Evolutionary conservation across 345 rosid genomes (phyloP).

Genomic region (Ceriops zippeliana): DNA sequence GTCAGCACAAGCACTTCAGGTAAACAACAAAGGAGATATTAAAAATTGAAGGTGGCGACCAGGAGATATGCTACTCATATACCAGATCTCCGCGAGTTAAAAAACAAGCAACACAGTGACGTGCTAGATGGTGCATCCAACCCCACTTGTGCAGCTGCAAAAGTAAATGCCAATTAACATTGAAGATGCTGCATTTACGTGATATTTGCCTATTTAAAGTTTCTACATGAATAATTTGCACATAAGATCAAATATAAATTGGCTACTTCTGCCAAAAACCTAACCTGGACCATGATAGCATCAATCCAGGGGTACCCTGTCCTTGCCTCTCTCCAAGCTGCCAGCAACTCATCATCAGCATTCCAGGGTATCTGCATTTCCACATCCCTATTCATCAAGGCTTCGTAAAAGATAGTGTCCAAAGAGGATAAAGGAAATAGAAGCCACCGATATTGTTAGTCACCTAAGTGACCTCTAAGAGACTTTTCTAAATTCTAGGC

Average conservation of each 20-base stretch:
- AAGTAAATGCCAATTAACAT: slow-evolving; percentile 9
- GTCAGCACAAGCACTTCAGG: slow-evolving; percentile 33
- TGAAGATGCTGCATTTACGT: neutral
- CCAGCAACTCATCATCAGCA: slow-evolving; percentile 56
- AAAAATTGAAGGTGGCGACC: slow-evolving; percentile 10
- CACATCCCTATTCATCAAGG: slow-evolving; percentile 11
- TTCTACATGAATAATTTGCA: neutral
- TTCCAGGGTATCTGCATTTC: slow-evolving; percentile 85
- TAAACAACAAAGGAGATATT: neutral
- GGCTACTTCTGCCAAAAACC: slow-evolving; percentile 21
- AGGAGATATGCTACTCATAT: slow-evolving; percentile 14
- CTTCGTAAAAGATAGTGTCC: neutral
- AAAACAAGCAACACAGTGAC: slow-evolving; percentile 92
- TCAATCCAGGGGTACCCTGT: slow-evolving; percentile 98
- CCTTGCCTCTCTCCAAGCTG: slow-evolving; percentile 90
- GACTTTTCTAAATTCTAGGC: neutral
- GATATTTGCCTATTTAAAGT: neutral
- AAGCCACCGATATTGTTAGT: neutral
- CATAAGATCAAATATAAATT: neutral
- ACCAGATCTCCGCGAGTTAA: slow-evolving; percentile 96
- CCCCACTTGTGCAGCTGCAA: slow-evolving; percentile 90
- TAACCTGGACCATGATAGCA: slow-evolving; percentile 97
- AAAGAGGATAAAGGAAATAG: neutral
- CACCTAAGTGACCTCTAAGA: neutral
- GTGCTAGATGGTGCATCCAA: slow-evolving; percentile 97